Evolutionary conservation across 2,329 filamentous ascomycete species (phyloP), one percentile per base, ranked within the genome.

Genomic region (Fusarium poae): DNA sequence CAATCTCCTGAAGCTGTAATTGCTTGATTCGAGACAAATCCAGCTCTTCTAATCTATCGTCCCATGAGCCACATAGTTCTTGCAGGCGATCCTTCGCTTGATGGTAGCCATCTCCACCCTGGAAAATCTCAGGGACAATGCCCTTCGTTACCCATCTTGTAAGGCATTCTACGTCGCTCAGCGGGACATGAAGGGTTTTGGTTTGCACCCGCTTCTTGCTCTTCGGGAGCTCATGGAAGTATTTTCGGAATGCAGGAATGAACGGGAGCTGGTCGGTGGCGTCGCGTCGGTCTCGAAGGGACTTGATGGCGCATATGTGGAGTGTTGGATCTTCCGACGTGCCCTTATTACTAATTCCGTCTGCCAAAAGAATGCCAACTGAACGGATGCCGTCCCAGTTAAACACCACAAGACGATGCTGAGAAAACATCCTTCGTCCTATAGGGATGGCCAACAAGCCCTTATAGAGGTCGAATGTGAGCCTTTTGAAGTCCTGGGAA

Each of bases 231-330:
- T 86, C 83, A 13, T 89, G 86, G 70, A 97, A 88, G 45, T 90
- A 82, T 42, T 84, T 83, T 16, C 92, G 86, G 77, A 96, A 93
- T 1, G 82, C 81, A 6, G 91, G 87, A 3, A 97, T 80, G 75
- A 94, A 98, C 0, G 96, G 94, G 13, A 99, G 83, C 35, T 97
- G 84, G 75, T 98, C 95, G n/a, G 90, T 92, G 18, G 92, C 88
- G 73, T 94, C 90, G 37, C 93, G 88, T 57, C 88, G 87, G 58
- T 89, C 86, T 58, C 91, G 86, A 39, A 88, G 82, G 2, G 89
- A 86, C 65, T 86, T 89, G 67, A 97, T 89, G 74, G 96, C 93
- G 44, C 96, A 86, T 3, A 97, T 87, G 71, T 93, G 91, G 16
- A 97, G 81, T 10, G 85, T 90, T 2, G 93, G 92, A 49, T 87